Evolutionary conservation across 306 rosid species (phyloP), one percentile per base, ranked within the genome.

Genomic region (Luffa aegyptiaca): DNA sequence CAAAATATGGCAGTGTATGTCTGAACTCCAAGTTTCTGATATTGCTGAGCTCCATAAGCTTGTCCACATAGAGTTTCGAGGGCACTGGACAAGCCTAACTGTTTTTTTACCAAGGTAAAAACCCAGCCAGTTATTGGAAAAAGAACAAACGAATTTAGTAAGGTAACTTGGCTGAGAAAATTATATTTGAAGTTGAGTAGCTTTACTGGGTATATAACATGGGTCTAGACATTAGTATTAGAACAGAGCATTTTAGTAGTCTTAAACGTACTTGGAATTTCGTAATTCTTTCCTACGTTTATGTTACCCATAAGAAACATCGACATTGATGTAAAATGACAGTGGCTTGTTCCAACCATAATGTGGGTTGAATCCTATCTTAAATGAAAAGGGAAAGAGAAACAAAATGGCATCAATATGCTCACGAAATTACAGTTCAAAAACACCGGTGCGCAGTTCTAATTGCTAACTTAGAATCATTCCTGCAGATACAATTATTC

Each of bases 81-180:
- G 39, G 88, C 93, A 80, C 91, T 80, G 5, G 93, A 88, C 91
- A 89, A 76, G 73, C 93, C 93, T 36, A 77, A 10, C 90, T 88
- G 83, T 83, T 83, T 18, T 26, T 8, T 48, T 49, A 68, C 41
- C 12, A 80, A 64, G 55, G 70, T 31, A 57, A n/a, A 57, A n/a
- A 21, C 57, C 80, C 51, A 57, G 33, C 20, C 48, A 18, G 52
- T 36, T 53, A 57, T 18, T 53, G 52, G 18, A 39, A 74, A 63
- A 26, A 52, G 51, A 62, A 59, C 20, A 77, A 77, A 6, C 11
- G 12, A 17, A 77, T 53, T 35, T 33, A 75, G 48, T 35, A 16
- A 35, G 42, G 26, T 53, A 75, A 75, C 61, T 33, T 49, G 78
- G 58, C 46, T 11, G 45, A 70, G 76, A 20, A 70, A 20, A 45